Conservation (phyloP, 176 grass and related monocot genomes). For the Aegilops bicornis region DNA sequence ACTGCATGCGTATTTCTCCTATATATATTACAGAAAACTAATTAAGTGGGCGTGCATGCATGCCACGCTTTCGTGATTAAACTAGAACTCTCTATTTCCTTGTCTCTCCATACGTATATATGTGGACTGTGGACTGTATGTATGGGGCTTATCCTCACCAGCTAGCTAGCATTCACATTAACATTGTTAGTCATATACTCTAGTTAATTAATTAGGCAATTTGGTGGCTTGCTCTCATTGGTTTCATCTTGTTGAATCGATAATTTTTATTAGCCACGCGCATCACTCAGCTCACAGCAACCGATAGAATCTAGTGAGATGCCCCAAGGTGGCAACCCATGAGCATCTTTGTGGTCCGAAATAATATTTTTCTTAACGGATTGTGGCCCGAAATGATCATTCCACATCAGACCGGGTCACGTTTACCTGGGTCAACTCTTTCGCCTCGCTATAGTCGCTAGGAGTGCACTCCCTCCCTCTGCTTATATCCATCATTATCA, state of each 20-base stretch:
- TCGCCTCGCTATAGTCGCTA: too few species aligned
- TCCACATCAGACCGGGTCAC: neutral
- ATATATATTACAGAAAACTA: too few species aligned
- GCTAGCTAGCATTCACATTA: neutral
- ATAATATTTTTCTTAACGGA: neutral
- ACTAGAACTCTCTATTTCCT: neutral
- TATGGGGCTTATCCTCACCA: neutral
- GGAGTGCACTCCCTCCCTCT: too few species aligned
- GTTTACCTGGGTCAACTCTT: neutral
- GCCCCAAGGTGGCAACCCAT: neutral
- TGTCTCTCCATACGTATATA: too few species aligned
- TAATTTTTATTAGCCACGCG: neutral
- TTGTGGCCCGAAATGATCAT: neutral
- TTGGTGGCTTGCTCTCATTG: constrained; percentile 8
- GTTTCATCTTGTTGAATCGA: neutral
- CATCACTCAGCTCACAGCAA: neutral
- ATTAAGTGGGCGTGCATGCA: neutral
- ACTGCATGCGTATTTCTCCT: constrained; percentile 41
- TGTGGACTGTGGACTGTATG: too few species aligned
- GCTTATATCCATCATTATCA: neutral
- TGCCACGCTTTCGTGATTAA: constrained; percentile 28
- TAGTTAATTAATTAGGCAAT: neutral
- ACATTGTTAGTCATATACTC: neutral
- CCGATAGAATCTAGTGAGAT: neutral
- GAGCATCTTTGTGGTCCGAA: neutral